Evolutionary conservation across 768 basidiomycete genomes (phyloP).

Genomic region (Fibroporia radiculosa): DNA sequence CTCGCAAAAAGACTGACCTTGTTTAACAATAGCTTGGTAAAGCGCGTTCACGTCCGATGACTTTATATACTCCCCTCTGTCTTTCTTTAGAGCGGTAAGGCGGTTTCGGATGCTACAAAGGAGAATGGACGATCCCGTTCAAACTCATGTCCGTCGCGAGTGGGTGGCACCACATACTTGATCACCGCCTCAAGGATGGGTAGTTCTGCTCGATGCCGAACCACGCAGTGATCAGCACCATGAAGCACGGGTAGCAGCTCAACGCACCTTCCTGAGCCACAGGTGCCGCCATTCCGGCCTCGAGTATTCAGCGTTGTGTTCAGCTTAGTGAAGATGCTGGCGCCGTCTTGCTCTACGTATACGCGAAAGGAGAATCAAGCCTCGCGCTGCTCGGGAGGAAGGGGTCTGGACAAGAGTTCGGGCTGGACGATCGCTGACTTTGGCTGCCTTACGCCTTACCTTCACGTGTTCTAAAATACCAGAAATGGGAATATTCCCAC

Average conservation of each 20-base stretch:
- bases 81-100: conserved; percentile 89
- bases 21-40: conserved; percentile 89
- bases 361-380: no score
- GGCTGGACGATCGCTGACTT: neutral
- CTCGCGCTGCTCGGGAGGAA: conserved; percentile 5
- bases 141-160: neutral
- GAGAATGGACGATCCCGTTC: neutral
- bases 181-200: conserved; percentile 93
- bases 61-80: conserved; percentile 88
- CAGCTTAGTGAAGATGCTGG: neutral
- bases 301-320: neutral
- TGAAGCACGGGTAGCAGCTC: neutral
- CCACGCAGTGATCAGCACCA: neutral
- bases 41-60: conserved; percentile 88
- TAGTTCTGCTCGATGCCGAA: conserved; percentile 47
- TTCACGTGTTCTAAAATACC: conserved; percentile 12
- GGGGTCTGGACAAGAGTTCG: neutral
- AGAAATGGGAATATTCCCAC: conserved; percentile 27
- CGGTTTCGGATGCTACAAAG: conserved; percentile 80
- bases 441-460: neutral
- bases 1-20: conserved; percentile 52
- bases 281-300: conserved; percentile 46
- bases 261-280: conserved; percentile 74
- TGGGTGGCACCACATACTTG: conserved; percentile 46
- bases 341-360: no score